Percentiles rank a stretch among this genome's conserved stretches.
These are phyloP conservation scores for Neocucurbitaria cava DNA, from an alignment of 2,329 filamentous ascomycete genomes.

Conservation along the genomic window DNA sequence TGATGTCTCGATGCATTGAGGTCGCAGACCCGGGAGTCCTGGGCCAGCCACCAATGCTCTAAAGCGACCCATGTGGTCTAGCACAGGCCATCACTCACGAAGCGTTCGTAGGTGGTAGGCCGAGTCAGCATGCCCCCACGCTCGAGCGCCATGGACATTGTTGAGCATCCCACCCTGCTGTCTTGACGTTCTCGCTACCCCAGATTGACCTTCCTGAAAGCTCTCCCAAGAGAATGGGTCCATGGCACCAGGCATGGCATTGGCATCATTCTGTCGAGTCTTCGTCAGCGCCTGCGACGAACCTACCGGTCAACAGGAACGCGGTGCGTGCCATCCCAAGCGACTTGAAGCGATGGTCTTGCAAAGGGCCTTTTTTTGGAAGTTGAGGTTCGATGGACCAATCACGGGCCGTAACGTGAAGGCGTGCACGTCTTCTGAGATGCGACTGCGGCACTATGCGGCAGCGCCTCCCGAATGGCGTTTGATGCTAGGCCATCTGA, in stretches of 20 bases:
- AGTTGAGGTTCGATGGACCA: slow-evolving; percentile 9
- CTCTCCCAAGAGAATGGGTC: slow-evolving; percentile 21
- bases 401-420: slow-evolving; percentile 25
- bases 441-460: slow-evolving; percentile 14
- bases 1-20: background rate
- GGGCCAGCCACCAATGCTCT: slow-evolving; percentile 6
- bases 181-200: slow-evolving; percentile 4
- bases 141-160: background rate
- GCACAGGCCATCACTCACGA: slow-evolving; percentile 1
- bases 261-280: slow-evolving; percentile 8
- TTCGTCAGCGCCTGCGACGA: background rate
- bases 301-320: slow-evolving; percentile 9
- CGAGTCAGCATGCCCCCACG: slow-evolving; percentile 12
- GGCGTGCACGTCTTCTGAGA: slow-evolving; percentile 24
- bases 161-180: slow-evolving; percentile 1
- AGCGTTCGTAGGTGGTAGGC: background rate
- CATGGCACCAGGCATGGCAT: slow-evolving; percentile 19
- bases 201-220: slow-evolving; percentile 3
- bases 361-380: slow-evolving; percentile 17
- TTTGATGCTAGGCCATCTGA: slow-evolving; percentile 18
- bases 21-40: background rate
- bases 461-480: slow-evolving; percentile 19
- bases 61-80: background rate
- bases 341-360: no score
- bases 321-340: slow-evolving; percentile 15